phyloP scores from a whole-genome alignment of 2,329 filamentous ascomycete species.

The Ceratocystis cubensis region DNA sequence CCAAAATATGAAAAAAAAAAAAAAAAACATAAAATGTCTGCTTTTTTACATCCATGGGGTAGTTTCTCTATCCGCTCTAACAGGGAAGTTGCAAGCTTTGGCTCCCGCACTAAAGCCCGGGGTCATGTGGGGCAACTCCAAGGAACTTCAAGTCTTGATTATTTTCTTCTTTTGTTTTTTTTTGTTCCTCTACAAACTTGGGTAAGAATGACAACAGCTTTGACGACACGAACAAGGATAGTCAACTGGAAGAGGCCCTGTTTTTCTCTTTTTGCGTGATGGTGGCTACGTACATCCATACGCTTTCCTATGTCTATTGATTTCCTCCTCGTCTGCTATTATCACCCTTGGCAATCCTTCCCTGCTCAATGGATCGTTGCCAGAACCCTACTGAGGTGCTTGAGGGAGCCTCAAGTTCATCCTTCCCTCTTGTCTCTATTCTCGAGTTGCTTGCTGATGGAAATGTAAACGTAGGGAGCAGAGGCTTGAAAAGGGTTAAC shows the following conservation, averaged over 20 bases:
- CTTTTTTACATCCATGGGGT: conserved; percentile 5
- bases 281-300: background rate
- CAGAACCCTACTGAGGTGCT: background rate
- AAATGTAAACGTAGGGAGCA: background rate
- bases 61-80: conserved; percentile 6
- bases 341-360: background rate
- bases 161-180: background rate
- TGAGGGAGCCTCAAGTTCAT: conserved; percentile 2
- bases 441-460: background rate
- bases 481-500: background rate
- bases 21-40: background rate
- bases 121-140: conserved; percentile 10
- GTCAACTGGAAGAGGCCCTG: background rate
- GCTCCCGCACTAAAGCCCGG: conserved; percentile 3
- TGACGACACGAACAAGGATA: background rate
- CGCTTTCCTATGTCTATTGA: background rate
- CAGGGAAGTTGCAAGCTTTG: conserved; percentile 15
- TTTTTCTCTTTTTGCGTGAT: background rate
- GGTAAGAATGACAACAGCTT: background rate
- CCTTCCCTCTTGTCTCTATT: conserved; percentile 10
- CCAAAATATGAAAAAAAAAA: too few relatives aligned
- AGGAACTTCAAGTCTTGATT: background rate
- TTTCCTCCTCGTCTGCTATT: background rate
- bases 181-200: background rate
- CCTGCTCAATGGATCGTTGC: background rate